A percentile compares a stretch with the other conserved stretches of the same genome.
These are phyloP conservation scores for Dissophora globulifera DNA, from an alignment of 192 early-diverging fungal species.

Conservation along the genomic window DNA sequence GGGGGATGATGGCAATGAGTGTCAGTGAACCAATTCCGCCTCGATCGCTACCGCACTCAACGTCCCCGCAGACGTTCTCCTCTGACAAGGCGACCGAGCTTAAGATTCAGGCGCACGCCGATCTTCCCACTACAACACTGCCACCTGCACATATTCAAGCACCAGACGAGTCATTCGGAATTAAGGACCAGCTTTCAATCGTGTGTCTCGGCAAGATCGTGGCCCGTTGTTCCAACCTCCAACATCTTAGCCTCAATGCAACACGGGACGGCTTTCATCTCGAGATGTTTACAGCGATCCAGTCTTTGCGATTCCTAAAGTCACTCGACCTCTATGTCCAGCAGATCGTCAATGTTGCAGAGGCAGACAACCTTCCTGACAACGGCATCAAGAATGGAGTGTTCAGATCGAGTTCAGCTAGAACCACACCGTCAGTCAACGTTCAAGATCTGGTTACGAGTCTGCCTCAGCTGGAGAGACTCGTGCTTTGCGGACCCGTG, in stretches of 20 bases:
- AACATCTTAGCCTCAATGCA: slow-evolving; percentile 11
- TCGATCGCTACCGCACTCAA: not conserved
- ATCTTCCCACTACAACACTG: not conserved
- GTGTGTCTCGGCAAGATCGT: slow-evolving; percentile 19
- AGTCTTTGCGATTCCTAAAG: slow-evolving; percentile 4
- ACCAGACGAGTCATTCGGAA: not conserved
- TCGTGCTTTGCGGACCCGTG: slow-evolving; percentile 13
- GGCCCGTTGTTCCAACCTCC: slow-evolving; percentile 12
- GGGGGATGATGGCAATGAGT: no score
- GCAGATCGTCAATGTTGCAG: not conserved
- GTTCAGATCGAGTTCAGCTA: not conserved
- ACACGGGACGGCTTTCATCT: slow-evolving; percentile 4
- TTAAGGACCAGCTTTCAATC: slow-evolving; percentile 9
- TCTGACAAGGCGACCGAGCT: not conserved
- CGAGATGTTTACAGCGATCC: slow-evolving; percentile 5
- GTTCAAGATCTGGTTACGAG: slow-evolving; percentile 8
- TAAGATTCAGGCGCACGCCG: not conserved
- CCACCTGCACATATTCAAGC: not conserved
- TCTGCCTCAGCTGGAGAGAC: slow-evolving; percentile 1
- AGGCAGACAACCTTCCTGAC: no score
- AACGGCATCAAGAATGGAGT: not conserved
- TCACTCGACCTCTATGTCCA: slow-evolving; percentile 10
- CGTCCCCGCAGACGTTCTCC: not conserved
- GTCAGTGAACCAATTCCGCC: no score
- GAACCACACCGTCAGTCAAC: not conserved